Base-by-base conservation (phyloP, 106 monocot genomes). In the Allium fistulosum region DNA sequence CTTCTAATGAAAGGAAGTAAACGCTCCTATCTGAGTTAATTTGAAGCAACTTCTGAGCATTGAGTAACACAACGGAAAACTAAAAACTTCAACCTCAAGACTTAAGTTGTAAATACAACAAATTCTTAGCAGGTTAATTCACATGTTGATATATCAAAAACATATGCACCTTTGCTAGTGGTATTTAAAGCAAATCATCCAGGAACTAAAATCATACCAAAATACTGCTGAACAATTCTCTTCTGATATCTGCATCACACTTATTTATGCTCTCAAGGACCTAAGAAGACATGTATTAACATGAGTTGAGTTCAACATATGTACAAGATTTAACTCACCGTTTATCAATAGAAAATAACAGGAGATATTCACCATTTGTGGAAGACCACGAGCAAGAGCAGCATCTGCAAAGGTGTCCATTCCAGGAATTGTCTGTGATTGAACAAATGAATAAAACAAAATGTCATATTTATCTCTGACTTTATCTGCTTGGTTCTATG, bases 251-350 rank as follows among this genome's bases (percentile, higher is more conserved):
- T 61, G 79, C 96, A 49, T 96, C 96, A 82, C 92, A 96, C 63
- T 76, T 96, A 70, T 96, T 96, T 80, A 96, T 91, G 80, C 91
- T 88, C 68, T 96, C 96, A 53, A 96, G 82, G 70, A 96, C 91
- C 96, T 96, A 68, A 13, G 50, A 17, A 53, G 49, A 17, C 16
- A 18, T 9, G 9, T 13, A 49, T 48, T 48, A 72, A 10, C 37
- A 16, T 62, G 63, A 67, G 13, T 48, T 60, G 0, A 53, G 55
- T 51, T 49, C 9, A 79, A 66, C 11, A 50, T 49, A 1, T 37
- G 37, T 37, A 37, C 37, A 37, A 37, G 37, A 37, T 37, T 37
- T 37, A 37, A 37, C 37, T 37, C 37, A 68, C 13, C 11, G n/a
- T 5, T 46, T 11, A 52, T 45, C 13, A 46, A 53, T 52, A 51